Evolutionary conservation across 345 rosid species (phyloP).

Genomic region (Salix caprea): DNA sequence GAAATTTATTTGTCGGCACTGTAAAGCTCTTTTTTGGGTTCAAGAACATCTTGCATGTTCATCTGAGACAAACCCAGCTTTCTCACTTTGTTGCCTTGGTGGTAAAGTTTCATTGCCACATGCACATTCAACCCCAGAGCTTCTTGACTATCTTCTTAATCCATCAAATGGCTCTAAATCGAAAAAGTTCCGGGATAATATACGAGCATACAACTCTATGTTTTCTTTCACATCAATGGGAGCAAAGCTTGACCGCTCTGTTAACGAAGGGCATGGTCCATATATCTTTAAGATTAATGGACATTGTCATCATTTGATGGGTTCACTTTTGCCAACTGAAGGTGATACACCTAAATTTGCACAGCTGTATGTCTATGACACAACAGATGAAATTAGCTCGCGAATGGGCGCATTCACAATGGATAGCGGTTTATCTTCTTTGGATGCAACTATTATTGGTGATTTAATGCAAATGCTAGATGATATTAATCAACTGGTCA

Average conservation of each 20-base stretch:
- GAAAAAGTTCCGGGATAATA: background rate
- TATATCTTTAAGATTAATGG: background rate
- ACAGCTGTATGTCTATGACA: conserved; percentile 9
- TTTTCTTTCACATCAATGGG: background rate
- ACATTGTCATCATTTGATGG: background rate
- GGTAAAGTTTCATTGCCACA: too few relatives aligned
- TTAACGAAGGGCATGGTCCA: background rate
- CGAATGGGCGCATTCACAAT: too few relatives aligned
- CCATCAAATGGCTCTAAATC: too few relatives aligned
- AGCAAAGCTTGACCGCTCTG: background rate
- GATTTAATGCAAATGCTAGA: background rate
- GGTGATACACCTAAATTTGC: background rate
- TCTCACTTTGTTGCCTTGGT: too few relatives aligned
- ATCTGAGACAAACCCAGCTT: too few relatives aligned
- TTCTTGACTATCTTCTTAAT: background rate
- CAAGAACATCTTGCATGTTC: too few relatives aligned
- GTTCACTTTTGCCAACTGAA: background rate
- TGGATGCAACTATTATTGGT: background rate
- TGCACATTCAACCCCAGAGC: too few relatives aligned
- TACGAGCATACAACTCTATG: background rate
- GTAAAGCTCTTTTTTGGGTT: too few relatives aligned
- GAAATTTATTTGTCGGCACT: too few relatives aligned
- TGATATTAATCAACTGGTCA: background rate
- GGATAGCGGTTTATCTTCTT: accelerated
- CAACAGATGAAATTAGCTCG: background rate